These are phyloP conservation scores for Aspergillus sp. DNA, from an alignment of 2,329 filamentous ascomycete species.

Conservation along the genomic window DNA sequence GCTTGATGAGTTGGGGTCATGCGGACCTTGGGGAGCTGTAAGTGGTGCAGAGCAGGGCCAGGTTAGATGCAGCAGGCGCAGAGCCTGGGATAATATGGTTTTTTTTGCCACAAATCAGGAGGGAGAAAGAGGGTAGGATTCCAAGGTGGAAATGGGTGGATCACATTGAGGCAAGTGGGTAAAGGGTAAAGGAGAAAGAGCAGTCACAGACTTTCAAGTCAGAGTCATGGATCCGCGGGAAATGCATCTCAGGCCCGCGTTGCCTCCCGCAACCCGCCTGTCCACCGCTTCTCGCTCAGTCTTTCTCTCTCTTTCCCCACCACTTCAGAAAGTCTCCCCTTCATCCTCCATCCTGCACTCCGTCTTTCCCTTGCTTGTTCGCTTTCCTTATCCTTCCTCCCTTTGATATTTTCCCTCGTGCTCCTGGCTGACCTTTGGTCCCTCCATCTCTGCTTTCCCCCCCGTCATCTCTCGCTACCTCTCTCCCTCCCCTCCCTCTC, in stretches of 20 bases:
- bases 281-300: constrained; percentile 36
- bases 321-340: constrained; percentile 10
- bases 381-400: constrained; percentile 13
- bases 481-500: constrained; percentile 9
- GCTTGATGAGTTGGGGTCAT: constrained; percentile 8
- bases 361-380: constrained; percentile 17
- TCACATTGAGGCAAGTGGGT: background rate
- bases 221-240: background rate
- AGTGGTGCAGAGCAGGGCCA: background rate
- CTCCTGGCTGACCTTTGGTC: constrained; percentile 11
- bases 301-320: constrained; percentile 12
- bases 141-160: background rate
- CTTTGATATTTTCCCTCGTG: constrained; percentile 18
- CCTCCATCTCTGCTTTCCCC: constrained; percentile 8
- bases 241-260: constrained; percentile 25
- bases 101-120: constrained; percentile 6
- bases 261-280: constrained; percentile 40
- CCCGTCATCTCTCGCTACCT: constrained; percentile 23
- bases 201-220: background rate
- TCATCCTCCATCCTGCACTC: constrained; percentile 15
- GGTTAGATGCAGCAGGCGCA: background rate
- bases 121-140: background rate
- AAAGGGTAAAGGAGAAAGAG: background rate
- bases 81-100: background rate
- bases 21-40: background rate